Percentiles rank a stretch among this genome's conserved stretches.
These are phyloP conservation scores for Thraustochytrium sp. DNA, from an alignment of 352 stramenopile species.

Conservation along the genomic window DNA sequence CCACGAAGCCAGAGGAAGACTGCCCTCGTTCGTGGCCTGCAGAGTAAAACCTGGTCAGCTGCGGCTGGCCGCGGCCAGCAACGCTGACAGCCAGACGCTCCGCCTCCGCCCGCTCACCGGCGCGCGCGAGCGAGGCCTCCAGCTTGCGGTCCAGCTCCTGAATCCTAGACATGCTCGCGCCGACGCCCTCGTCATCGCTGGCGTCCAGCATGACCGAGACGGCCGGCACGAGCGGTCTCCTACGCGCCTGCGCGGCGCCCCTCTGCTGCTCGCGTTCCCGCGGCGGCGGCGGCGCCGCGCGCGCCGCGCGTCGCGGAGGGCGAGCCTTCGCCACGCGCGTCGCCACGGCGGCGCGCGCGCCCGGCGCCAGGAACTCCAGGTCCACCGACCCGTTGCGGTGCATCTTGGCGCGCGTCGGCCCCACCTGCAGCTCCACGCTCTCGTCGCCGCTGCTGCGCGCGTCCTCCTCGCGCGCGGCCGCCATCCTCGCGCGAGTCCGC, in stretches of 20 bases:
- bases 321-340: not conserved
- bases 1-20: no score
- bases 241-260: not conserved
- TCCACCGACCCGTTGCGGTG: conserved; percentile 13
- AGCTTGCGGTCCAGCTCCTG: conserved; percentile 2
- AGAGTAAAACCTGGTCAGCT: no score
- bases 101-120: not conserved
- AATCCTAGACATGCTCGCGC: not conserved
- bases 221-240: not conserved
- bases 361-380: not conserved
- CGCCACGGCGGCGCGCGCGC: not conserved
- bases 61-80: not conserved
- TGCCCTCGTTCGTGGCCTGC: no score
- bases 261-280: not conserved
- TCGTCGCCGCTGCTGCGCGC: not conserved
- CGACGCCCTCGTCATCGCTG: not conserved
- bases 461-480: not conserved
- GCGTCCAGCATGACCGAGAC: not conserved
- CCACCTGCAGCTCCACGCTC: not conserved
- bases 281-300: no score
- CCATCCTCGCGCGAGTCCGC: no score
- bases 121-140: not conserved
- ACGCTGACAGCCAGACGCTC: not conserved
- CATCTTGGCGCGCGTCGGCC: not conserved
- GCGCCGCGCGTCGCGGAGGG: not conserved